Base-by-base conservation (phyloP, 345 rosid species). In the Citrus trifoliata region DNA sequence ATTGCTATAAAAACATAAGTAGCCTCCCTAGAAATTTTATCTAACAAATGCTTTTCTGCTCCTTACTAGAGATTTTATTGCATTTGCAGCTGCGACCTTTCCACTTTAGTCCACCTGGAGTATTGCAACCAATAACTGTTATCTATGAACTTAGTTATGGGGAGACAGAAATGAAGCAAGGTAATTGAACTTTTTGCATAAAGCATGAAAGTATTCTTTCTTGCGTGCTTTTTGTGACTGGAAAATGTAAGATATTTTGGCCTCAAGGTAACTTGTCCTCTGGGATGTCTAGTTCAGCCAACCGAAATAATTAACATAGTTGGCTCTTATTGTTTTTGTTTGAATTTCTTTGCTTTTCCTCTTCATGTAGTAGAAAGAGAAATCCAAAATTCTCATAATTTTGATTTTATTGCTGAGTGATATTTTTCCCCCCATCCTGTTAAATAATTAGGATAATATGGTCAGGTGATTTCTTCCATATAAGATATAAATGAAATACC, bases 121-220 rank as follows among this genome's bases (percentile, higher is more conserved):
- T 92, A 30, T 81, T 88, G 82, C 98, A 91, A 85, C 99, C 97
- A 70, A 32, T 95, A 72, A 95, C 93, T 40, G 87, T 86, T 21
- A 87, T 90, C 77, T 95, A 95, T 82, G 95, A 95, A 85, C 98
- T 93, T 80, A 87, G 87, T 82, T 93, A 92, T 77, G 98, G 97
- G 71, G 98, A 95, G 91, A 85, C 93, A 42, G 96, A 93, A 86
- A 79, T 91, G 89, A 93, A 90, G 84, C 99, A 93, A 93, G 97
- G 99, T 90, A 76, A 64, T 37, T 65, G 27, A 59, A 35, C 64
- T 74, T 80, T 55, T 67, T 68, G 61, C 32, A 66, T 59, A 10
- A 53, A 32, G 19, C 22, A 35, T 76, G 21, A 16, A 59, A 25
- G 56, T 71, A 10, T 56, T 61, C 38, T 63, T 73, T 24, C 46